Evolutionary conservation across 768 basidiomycete species (phyloP).

Genomic region (Lyophyllum shimeji): DNA sequence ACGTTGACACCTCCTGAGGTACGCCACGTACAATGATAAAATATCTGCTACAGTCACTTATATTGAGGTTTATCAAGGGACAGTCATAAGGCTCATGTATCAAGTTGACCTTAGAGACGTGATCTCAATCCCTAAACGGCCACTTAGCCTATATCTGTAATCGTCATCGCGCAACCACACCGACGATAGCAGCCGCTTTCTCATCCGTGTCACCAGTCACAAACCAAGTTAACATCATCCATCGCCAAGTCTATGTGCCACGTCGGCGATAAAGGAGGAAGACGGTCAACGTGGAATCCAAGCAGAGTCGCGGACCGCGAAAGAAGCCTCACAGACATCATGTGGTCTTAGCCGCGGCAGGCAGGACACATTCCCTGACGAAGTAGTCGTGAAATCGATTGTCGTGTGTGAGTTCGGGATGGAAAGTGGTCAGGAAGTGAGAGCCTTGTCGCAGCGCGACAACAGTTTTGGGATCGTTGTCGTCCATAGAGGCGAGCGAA

Average conservation of each 20-base stretch:
- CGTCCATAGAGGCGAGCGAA: constrained; percentile 40
- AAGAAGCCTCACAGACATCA: not conserved
- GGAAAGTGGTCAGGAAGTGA: constrained; percentile 88
- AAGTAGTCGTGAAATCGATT: constrained; percentile 92
- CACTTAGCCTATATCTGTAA: no score
- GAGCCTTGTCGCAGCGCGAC: constrained; percentile 86
- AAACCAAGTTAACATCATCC: not conserved
- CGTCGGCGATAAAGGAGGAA: not conserved
- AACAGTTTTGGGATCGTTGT: constrained; percentile 59
- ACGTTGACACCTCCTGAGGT: no score
- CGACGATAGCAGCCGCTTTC: not conserved
- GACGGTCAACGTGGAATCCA: not conserved
- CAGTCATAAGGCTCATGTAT: no score
- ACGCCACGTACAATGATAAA: no score
- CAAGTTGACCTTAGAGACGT: no score
- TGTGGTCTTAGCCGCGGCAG: constrained; percentile 13
- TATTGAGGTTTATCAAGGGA: no score
- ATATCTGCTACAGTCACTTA: no score
- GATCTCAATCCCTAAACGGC: no score
- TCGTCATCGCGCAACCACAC: not conserved
- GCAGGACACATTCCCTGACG: constrained; percentile 67
- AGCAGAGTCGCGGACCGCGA: not conserved
- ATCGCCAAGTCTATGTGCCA: not conserved
- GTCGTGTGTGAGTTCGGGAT: constrained; percentile 90
- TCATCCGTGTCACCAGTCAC: not conserved